phyloP scores from a whole-genome alignment of 495 filamentous ascomycete genomes.

The Gamarada debralockiae region DNA sequence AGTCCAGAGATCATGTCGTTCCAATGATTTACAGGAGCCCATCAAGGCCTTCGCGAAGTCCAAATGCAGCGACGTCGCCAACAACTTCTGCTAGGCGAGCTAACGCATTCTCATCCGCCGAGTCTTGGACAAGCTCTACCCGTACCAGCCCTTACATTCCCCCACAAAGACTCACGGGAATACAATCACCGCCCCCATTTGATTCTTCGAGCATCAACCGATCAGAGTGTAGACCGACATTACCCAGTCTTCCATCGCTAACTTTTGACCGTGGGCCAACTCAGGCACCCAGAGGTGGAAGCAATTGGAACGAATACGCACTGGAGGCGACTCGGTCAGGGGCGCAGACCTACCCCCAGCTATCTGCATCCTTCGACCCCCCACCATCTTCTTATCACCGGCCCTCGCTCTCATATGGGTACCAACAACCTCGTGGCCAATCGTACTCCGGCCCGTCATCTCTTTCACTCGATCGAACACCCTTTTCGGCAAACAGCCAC shows the following conservation, averaged over 20 bases:
- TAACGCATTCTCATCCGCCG: conserved; percentile 16
- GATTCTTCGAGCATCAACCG: conserved; percentile 16
- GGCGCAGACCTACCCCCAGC: conserved; percentile 17
- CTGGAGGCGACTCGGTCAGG: conserved; percentile 23
- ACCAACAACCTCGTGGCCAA: conserved; percentile 34
- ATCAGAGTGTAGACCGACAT: conserved; percentile 24
- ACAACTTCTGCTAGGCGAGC: conserved; percentile 21
- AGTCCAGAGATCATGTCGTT: conserved; percentile 24
- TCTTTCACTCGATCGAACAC: conserved; percentile 28
- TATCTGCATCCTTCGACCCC: conserved; percentile 14
- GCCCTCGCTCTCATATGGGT: conserved; percentile 16
- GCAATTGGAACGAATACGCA: conserved; percentile 18
- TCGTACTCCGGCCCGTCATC: conserved; percentile 31
- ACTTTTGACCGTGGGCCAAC: conserved; percentile 21
- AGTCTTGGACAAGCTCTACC: conserved; percentile 28
- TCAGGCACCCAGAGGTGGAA: conserved; percentile 19
- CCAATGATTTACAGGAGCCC: conserved; percentile 32
- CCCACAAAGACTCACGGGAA: conserved; percentile 20
- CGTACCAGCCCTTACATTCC: conserved; percentile 26
- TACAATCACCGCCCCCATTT: conserved; percentile 20
- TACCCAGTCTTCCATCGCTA: conserved; percentile 30
- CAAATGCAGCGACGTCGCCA: conserved; percentile 5
- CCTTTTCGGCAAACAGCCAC: conserved; percentile 28
- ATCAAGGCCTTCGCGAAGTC: conserved; percentile 17
- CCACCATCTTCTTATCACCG: conserved; percentile 8